Evolutionary conservation across 2,329 filamentous ascomycete genomes (phyloP).

Genomic region (Fusarium globosum): DNA sequence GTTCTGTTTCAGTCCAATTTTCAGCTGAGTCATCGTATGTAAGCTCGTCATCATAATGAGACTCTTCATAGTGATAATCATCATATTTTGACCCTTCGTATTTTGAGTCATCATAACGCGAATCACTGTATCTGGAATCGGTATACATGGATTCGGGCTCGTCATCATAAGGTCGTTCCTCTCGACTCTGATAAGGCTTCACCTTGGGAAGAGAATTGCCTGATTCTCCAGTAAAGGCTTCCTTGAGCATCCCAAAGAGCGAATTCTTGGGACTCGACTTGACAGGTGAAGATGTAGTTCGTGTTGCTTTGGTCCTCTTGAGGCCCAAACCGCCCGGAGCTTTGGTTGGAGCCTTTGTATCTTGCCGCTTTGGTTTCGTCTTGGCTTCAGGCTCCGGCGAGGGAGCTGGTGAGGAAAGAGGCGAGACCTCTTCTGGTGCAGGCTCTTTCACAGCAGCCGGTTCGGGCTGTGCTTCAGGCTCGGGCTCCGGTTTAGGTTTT

Average conservation of each 20-base stretch:
- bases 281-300: conserved; percentile 59
- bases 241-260: conserved; percentile 68
- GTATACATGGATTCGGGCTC: conserved; percentile 41
- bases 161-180: conserved; percentile 52
- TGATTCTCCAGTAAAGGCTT: conserved; percentile 73
- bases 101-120: conserved; percentile 31
- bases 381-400: conserved; percentile 30
- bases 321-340: conserved; percentile 52
- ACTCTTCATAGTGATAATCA: conserved; percentile 30
- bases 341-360: conserved; percentile 30
- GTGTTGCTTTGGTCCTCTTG: conserved; percentile 67
- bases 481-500: conserved; percentile 13
- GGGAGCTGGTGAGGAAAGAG: conserved; percentile 16
- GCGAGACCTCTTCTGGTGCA: conserved; percentile 15
- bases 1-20: conserved; percentile 43
- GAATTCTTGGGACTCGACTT: conserved; percentile 61
- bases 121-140: conserved; percentile 37
- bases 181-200: conserved; percentile 61
- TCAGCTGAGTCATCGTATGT: conserved; percentile 38
- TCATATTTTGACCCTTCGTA: conserved; percentile 33
- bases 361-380: conserved; percentile 35
- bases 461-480: conserved; percentile 11
- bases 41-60: conserved; percentile 37
- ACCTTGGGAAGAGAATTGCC: conserved; percentile 58
- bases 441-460: conserved; percentile 5